Conservation (phyloP, 495 filamentous ascomycete genomes). For the Penicillium lividum region DNA sequence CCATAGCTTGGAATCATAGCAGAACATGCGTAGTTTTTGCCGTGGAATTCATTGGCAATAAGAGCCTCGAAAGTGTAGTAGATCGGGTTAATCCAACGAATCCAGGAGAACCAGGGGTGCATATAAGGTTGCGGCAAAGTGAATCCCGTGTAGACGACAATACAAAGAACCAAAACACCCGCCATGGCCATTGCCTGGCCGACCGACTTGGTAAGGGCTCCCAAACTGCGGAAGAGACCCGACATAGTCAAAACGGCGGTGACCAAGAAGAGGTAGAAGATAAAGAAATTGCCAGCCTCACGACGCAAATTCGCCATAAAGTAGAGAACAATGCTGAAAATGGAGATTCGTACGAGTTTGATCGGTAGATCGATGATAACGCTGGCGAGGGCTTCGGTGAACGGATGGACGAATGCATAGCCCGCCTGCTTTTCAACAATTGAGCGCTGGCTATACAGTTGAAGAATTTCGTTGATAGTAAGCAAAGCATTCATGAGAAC, state of each 20-base stretch:
- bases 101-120: conserved; percentile 50
- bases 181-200: conserved; percentile 46
- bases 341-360: conserved; percentile 42
- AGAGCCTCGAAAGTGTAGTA: conserved; percentile 42
- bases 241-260: conserved; percentile 53
- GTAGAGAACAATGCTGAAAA: conserved; percentile 57
- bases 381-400: conserved; percentile 55
- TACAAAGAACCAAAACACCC: conserved; percentile 41
- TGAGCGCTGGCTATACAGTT: conserved; percentile 55
- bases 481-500: conserved; percentile 61
- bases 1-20: conserved; percentile 40
- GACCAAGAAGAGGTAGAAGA: conserved; percentile 54
- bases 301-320: conserved; percentile 52
- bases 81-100: conserved; percentile 43
- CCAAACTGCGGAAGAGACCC: conserved; percentile 45
- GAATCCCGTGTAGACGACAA: conserved; percentile 48
- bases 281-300: conserved; percentile 56
- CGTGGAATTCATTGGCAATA: conserved; percentile 58
- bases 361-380: conserved; percentile 57
- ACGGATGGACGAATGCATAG: conserved; percentile 63
- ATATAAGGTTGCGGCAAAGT: conserved; percentile 41
- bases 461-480: conserved; percentile 56
- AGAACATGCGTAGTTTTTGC: conserved; percentile 46
- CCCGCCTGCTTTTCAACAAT: conserved; percentile 62
- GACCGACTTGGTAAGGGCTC: conserved; percentile 37